Evolutionary conservation across 2,329 filamentous ascomycete species (phyloP).

Genomic region (Ophiostoma australiae): DNA sequence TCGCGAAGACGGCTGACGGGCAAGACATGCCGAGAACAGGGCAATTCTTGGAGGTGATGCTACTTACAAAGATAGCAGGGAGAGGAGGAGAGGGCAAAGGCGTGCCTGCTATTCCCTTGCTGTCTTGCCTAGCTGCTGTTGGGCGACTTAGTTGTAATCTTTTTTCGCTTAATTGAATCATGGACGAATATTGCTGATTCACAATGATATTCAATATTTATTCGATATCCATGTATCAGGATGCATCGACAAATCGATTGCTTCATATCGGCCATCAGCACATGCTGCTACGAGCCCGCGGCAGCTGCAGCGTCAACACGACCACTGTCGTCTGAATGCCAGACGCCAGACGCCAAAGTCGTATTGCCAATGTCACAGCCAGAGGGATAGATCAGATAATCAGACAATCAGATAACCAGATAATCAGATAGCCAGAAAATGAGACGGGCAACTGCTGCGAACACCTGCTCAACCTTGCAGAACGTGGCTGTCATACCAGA

Average conservation of each 20-base stretch:
- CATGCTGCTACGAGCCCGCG: not conserved
- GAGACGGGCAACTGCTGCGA: not conserved
- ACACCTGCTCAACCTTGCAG: not conserved
- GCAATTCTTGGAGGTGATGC: not conserved
- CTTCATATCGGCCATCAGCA: not conserved
- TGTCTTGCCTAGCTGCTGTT: not conserved
- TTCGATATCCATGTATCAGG: not conserved
- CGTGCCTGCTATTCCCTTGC: not conserved
- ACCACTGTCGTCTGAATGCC: not conserved
- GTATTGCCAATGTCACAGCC: not conserved
- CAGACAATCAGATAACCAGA: not conserved
- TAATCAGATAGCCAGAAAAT: no score
- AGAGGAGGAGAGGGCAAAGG: not conserved
- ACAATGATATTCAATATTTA: not conserved
- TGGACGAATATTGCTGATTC: not conserved
- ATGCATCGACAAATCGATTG: not conserved
- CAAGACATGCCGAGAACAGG: not conserved
- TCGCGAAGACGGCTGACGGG: not conserved
- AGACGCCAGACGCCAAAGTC: not conserved
- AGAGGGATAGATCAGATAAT: not conserved
- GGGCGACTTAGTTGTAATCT: not conserved
- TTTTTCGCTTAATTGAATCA: not conserved
- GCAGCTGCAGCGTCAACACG: not conserved
- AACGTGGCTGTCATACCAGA: not conserved
- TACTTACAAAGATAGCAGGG: not conserved